phyloP scores from a whole-genome alignment of 805 yeast genomes.

The Debaryomyces tyrocola region DNA sequence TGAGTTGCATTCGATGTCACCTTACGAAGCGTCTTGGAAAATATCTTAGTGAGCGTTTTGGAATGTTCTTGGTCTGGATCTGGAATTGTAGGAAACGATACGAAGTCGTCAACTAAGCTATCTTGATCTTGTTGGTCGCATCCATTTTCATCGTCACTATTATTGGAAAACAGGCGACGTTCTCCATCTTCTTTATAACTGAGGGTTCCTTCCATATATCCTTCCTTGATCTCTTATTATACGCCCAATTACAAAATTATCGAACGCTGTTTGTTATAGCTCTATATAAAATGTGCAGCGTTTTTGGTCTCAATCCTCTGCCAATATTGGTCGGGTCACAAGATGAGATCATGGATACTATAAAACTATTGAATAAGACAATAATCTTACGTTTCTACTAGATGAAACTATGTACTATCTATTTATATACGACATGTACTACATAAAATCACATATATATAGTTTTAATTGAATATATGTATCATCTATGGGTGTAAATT shows the following conservation, averaged over 20 bases:
- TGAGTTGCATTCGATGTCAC: slow-evolving; percentile 44
- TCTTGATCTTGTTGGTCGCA: neutral
- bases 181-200: neutral
- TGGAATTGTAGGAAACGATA: slow-evolving; percentile 44
- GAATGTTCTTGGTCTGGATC: slow-evolving; percentile 39
- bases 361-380: too few species aligned
- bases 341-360: too few species aligned
- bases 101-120: slow-evolving; percentile 29
- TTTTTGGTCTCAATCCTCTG: neutral
- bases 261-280: neutral
- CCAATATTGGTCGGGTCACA: neutral
- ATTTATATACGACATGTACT: too few species aligned
- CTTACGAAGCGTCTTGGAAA: slow-evolving; percentile 38
- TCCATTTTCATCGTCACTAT: slow-evolving; percentile 14
- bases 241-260: neutral
- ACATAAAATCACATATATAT: too few species aligned
- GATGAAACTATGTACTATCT: too few species aligned
- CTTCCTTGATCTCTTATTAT: neutral
- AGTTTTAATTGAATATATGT: too few species aligned
- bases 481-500: neutral
- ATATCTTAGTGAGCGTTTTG: slow-evolving; percentile 32
- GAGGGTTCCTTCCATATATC: neutral
- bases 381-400: too few species aligned
- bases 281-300: neutral
- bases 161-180: slow-evolving; percentile 5